Percentiles rank a stretch among this genome's conserved stretches.
phyloP scores from a whole-genome alignment of 1,139 yeast genomes.

The Trichomonascaceae sp. region DNA sequence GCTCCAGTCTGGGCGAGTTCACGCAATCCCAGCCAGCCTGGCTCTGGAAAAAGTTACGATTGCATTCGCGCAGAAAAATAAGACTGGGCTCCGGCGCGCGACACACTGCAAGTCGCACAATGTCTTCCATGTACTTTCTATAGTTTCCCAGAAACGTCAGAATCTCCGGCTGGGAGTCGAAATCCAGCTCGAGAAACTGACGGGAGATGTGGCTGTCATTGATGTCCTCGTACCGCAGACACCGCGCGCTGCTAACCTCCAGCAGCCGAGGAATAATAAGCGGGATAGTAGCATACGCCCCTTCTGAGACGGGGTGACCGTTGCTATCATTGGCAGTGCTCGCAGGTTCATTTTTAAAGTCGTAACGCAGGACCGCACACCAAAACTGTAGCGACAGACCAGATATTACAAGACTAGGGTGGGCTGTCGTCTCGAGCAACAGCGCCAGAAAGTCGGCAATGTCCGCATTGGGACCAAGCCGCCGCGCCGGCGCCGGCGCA shows the following conservation, averaged over 20 bases:
- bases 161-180: slow-evolving; percentile 77
- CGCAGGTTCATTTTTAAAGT: slow-evolving; percentile 39
- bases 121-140: slow-evolving; percentile 77
- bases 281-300: too few species aligned
- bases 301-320: too few species aligned
- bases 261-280: slow-evolving; percentile 56
- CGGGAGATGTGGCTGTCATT: slow-evolving; percentile 53
- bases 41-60: slow-evolving; percentile 62
- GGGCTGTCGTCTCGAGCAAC: slow-evolving; percentile 68
- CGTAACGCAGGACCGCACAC: slow-evolving; percentile 80
- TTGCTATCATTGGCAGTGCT: slow-evolving; percentile 32
- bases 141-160: slow-evolving; percentile 68
- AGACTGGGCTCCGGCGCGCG: slow-evolving; percentile 73
- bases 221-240: slow-evolving; percentile 58
- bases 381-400: slow-evolving; percentile 89
- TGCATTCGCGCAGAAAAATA: slow-evolving; percentile 64
- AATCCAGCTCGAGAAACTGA: slow-evolving; percentile 63
- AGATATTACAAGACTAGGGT: slow-evolving; percentile 78
- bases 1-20: slow-evolving; percentile 38
- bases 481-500: slow-evolving; percentile 7
- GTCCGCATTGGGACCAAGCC: slow-evolving; percentile 38
- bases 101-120: slow-evolving; percentile 78
- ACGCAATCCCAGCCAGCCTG: slow-evolving; percentile 59
- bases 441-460: slow-evolving; percentile 53
- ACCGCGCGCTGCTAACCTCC: slow-evolving; percentile 66